Base-by-base conservation (phyloP, 179 eudicot genomes). In the Patellifolia procumbens region DNA sequence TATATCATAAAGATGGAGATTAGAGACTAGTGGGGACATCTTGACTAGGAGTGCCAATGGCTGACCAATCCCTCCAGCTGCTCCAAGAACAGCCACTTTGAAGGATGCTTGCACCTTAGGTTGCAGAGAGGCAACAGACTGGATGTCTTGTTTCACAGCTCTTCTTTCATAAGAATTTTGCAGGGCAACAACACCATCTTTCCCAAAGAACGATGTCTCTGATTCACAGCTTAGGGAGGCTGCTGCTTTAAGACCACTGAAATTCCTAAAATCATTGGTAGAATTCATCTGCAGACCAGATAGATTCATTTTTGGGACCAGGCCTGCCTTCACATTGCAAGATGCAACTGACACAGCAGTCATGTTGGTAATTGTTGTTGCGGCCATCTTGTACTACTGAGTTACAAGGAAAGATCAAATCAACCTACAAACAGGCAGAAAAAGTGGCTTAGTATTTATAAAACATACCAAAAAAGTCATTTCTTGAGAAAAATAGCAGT, bases 1-100 rank as follows among this genome's bases (percentile, higher is more conserved):
- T 11, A 89, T 84, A 79, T 89, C 90, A 46, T 87, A 89, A 28
- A 89, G 92, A 64, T 84, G 85, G 46, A 89, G 74, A 22, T 60
- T 39, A 17, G 90, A 89, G 20, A 89, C 88, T 5, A 89, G 70
- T 22, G 92, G 92, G 6, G 88, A 87, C 90, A 89, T 87, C 65
- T 89, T 89, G 39, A 89, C 45, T 31, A 87, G 76, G 61, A 89
- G 90, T 31, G 92, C 64, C 48, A 89, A 76, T 51, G 92, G 92
- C 77, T 89, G 92, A 32, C 92, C 92, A 4, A 89, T 87, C 52
- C 92, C 88, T 16, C 90, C 92, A 74, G 82, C 84, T 68, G 92
- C 92, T 81, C 92, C 92, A 49, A 89, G 90, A 72, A 89, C 49
- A 22, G 89, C 90, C 29, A 89, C 92, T 73, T 89, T 87, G 49